Conservation (phyloP, 495 filamentous ascomycete species). For the Hamigera avellanea region DNA sequence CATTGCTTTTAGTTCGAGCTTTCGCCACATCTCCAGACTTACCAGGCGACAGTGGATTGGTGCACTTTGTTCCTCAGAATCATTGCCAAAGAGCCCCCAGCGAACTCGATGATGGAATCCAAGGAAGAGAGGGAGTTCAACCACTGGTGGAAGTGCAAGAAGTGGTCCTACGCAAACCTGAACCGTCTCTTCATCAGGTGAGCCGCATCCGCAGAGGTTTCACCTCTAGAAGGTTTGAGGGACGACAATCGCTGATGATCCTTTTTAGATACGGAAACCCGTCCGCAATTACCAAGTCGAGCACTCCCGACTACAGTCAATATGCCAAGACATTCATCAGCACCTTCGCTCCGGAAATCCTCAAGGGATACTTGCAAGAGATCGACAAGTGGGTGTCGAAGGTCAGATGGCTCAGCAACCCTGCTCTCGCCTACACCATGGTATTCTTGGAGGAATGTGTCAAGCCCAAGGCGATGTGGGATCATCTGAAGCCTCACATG, state of each 20-base stretch:
- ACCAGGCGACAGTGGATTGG: constrained; percentile 82
- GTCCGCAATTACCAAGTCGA: constrained; percentile 51
- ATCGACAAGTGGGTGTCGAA: constrained; percentile 96
- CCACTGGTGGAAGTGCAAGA: constrained; percentile 99
- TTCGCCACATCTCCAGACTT: constrained; percentile 59
- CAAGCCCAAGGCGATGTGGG: constrained; percentile 95
- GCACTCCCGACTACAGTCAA: constrained; percentile 55
- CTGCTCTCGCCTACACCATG: constrained; percentile 82
- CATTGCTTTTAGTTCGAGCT: constrained; percentile 64
- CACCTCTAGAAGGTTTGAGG: too few relatives aligned
- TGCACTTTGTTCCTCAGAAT: constrained; percentile 86
- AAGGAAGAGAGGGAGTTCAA: constrained; percentile 79
- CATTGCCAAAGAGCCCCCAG: constrained; percentile 73
- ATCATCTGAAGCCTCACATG: constrained; percentile 83
- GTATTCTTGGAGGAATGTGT: constrained; percentile 95
- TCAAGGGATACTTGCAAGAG: constrained; percentile 83
- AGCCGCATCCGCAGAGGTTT: constrained; percentile 7
- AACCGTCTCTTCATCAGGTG: constrained; percentile 92
- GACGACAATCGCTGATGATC: too few relatives aligned
- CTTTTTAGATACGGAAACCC: constrained; percentile 75
- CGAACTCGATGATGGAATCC: constrained; percentile 68
- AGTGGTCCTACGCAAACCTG: constrained; percentile 96
- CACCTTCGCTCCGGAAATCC: constrained; percentile 88
- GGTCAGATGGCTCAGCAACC: constrained; percentile 87
- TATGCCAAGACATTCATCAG: constrained; percentile 84